These are phyloP conservation scores for Casuarina equisetifolia DNA, from an alignment of 306 rosid species.

Conservation along the genomic window DNA sequence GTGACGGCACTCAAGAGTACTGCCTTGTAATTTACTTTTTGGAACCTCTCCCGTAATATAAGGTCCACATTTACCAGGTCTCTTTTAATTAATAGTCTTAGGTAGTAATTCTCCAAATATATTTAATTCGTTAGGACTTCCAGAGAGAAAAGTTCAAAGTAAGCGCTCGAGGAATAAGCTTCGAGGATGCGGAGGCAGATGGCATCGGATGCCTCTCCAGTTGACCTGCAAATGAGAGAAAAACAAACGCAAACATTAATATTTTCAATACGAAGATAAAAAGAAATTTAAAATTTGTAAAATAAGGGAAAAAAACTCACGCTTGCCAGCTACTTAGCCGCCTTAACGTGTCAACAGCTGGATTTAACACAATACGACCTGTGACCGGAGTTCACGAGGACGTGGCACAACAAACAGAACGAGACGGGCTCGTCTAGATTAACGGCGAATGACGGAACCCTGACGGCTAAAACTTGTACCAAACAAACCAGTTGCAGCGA, in stretches of 20 bases:
- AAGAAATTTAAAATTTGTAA: neutral
- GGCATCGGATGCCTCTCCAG: conserved; percentile 3
- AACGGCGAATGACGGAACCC: conserved; percentile 19
- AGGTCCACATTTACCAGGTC: neutral
- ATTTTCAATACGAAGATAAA: neutral
- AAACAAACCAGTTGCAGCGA: neutral
- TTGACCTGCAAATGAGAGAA: conserved; percentile 43
- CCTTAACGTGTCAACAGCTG: neutral
- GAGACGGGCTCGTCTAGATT: neutral
- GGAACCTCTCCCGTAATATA: neutral
- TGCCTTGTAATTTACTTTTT: neutral
- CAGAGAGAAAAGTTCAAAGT: conserved; percentile 25
- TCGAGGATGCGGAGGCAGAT: conserved; percentile 16
- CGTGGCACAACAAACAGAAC: conserved; percentile 6
- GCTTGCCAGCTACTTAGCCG: neutral
- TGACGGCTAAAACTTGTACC: neutral
- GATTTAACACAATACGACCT: neutral
- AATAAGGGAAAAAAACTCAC: neutral
- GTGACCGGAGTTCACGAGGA: neutral
- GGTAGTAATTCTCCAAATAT: neutral
- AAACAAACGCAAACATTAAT: neutral
- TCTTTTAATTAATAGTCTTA: neutral
- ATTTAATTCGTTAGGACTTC: neutral
- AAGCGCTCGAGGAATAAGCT: neutral
- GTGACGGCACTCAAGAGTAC: neutral